These are phyloP conservation scores for Gymnopilus dilepis DNA, from an alignment of 768 basidiomycete genomes.

Conservation along the genomic window DNA sequence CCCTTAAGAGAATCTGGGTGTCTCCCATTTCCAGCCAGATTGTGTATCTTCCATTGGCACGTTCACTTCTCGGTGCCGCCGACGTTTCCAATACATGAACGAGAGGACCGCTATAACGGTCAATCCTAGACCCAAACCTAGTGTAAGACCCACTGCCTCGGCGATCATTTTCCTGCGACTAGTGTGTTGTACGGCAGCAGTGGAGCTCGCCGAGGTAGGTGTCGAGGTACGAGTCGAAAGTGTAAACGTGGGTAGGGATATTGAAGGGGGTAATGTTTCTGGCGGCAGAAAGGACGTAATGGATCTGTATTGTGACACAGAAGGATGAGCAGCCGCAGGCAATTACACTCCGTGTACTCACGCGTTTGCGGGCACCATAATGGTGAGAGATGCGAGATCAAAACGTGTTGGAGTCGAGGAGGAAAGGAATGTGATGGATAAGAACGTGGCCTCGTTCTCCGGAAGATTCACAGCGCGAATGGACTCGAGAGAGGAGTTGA, in stretches of 20 bases:
- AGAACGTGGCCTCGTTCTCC: slow-evolving; percentile 43
- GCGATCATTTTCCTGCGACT: slow-evolving; percentile 31
- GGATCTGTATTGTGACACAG: slow-evolving; percentile 10
- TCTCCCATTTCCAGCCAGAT: slow-evolving; percentile 17
- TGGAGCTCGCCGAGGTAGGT: slow-evolving; percentile 16
- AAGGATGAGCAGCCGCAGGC: background rate
- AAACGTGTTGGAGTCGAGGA: slow-evolving; percentile 25
- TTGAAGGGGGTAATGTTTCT: slow-evolving; percentile 39
- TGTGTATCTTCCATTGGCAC: slow-evolving; percentile 12
- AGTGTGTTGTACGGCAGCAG: slow-evolving; percentile 14
- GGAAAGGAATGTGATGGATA: slow-evolving; percentile 39
- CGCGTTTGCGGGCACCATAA: slow-evolving; percentile 22
- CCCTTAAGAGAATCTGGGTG: slow-evolving; percentile 9
- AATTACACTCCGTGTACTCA: slow-evolving; percentile 12
- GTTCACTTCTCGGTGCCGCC: slow-evolving; percentile 20
- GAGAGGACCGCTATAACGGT: slow-evolving; percentile 28
- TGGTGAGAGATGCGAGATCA: slow-evolving; percentile 19
- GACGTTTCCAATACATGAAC: slow-evolving; percentile 34
- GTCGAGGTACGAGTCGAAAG: slow-evolving; percentile 18
- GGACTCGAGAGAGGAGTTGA: slow-evolving; percentile 47
- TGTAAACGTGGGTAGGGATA: slow-evolving; percentile 39
- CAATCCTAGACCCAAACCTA: slow-evolving; percentile 40
- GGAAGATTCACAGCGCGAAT: slow-evolving; percentile 45
- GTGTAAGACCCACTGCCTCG: slow-evolving; percentile 40
- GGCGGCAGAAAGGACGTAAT: slow-evolving; percentile 25